These are phyloP conservation scores for Pterulicium gracile DNA, from an alignment of 1,284 basidiomycete species.

Conservation along the genomic window DNA sequence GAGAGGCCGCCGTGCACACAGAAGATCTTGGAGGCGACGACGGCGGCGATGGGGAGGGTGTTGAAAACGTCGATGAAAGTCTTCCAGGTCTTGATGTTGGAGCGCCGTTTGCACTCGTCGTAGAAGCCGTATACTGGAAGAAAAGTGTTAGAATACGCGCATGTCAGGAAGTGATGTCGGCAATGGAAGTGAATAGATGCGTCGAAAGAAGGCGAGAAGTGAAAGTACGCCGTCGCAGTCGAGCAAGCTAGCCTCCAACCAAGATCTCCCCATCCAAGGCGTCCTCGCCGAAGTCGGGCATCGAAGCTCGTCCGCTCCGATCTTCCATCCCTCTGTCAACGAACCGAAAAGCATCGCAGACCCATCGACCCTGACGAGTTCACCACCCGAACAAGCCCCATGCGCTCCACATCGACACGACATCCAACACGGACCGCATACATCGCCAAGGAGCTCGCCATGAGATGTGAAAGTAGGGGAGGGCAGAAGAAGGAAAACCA, in stretches of 20 bases:
- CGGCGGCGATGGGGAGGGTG: constrained; percentile 95
- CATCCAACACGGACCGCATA: too few species aligned
- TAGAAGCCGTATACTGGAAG: constrained; percentile 94
- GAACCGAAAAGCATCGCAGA: too few species aligned
- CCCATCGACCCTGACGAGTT: too few species aligned
- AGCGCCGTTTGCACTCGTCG: constrained; percentile 98
- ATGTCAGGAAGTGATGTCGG: not conserved
- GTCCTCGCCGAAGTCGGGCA: too few species aligned
- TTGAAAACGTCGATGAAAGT: constrained; percentile 99
- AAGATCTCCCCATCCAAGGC: too few species aligned
- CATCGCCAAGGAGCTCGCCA: too few species aligned
- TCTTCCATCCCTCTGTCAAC: too few species aligned
- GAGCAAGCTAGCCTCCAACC: not conserved
- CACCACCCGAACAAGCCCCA: too few species aligned
- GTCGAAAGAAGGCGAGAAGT: not conserved
- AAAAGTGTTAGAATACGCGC: not conserved
- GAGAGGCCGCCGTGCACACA: constrained; percentile 98
- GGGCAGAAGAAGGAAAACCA: not conserved
- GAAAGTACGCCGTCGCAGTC: not conserved
- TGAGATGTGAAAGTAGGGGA: too few species aligned
- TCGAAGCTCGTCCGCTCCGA: too few species aligned
- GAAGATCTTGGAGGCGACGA: constrained; percentile 99
- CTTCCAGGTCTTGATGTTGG: constrained; percentile 99
- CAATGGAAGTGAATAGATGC: not conserved
- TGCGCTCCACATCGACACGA: too few species aligned